phyloP scores from a whole-genome alignment of 768 basidiomycete species.

The Leccinum subgranulosum region DNA sequence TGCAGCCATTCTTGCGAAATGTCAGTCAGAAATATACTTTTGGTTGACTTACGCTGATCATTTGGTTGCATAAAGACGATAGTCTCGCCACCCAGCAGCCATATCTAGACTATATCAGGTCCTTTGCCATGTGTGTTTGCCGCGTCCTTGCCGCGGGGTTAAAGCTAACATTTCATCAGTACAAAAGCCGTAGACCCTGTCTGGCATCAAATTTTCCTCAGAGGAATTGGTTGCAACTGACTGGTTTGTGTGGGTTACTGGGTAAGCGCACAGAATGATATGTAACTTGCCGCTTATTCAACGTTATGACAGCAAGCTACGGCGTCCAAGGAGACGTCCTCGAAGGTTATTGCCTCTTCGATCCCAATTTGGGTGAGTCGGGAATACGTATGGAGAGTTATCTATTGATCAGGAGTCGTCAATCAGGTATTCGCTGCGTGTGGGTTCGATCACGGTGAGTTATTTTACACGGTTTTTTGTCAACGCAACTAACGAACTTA shows the following conservation, averaged over 20 bases:
- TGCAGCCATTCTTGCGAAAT: slow-evolving; percentile 61
- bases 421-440: slow-evolving; percentile 64
- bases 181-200: slow-evolving; percentile 60
- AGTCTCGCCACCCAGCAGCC: slow-evolving; percentile 59
- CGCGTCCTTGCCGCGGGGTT: neutral
- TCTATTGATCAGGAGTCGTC: neutral
- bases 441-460: slow-evolving; percentile 65
- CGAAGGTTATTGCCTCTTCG: slow-evolving; percentile 69
- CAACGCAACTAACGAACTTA: neutral
- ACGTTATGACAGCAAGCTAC: slow-evolving; percentile 54
- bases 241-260: slow-evolving; percentile 70
- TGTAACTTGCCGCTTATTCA: neutral
- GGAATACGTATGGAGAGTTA: neutral
- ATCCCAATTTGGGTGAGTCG: slow-evolving; percentile 67
- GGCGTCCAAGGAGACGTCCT: slow-evolving; percentile 62
- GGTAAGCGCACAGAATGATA: slow-evolving; percentile 40
- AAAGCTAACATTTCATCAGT: slow-evolving; percentile 31
- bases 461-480: neutral
- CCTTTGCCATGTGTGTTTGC: slow-evolving; percentile 53
- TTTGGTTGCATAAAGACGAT: slow-evolving; percentile 39
- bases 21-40: slow-evolving; percentile 36
- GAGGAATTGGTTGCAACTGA: slow-evolving; percentile 78
- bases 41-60: neutral
- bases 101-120: slow-evolving; percentile 49
- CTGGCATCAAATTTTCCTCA: slow-evolving; percentile 74